Evolutionary conservation across 257 asterid genomes (phyloP).

Genomic region (Hygrophila difformis): DNA sequence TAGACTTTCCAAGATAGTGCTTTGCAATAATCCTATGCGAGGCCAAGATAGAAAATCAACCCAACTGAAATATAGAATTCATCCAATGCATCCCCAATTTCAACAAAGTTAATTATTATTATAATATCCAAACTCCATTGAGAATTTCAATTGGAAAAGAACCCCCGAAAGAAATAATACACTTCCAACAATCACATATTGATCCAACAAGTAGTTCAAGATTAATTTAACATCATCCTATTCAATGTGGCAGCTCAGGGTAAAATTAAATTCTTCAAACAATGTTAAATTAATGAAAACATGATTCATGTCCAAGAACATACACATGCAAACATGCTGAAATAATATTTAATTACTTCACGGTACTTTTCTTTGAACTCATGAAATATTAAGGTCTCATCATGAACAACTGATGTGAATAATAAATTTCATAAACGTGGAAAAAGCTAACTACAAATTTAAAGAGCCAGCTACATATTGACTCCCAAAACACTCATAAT

Average conservation of each 20-base stretch:
- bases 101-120: too few species aligned
- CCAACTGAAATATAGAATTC: neutral
- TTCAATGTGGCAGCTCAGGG: conserved; percentile 1
- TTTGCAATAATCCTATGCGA: conserved; percentile 69
- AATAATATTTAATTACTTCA: too few species aligned
- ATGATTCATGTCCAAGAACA: too few species aligned
- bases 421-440: neutral
- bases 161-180: neutral
- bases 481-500: too few species aligned
- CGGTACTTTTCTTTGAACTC: too few species aligned
- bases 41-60: neutral
- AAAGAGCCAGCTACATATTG: neutral
- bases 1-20: conserved; percentile 91
- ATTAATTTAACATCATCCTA: neutral
- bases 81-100: too few species aligned
- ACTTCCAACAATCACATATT: neutral
- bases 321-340: too few species aligned
- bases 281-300: neutral
- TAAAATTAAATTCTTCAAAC: conserved; percentile 5
- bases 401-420: too few species aligned
- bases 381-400: too few species aligned
- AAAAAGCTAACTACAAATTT: neutral
- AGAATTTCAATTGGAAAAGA: too few species aligned
- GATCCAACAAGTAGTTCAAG: neutral
- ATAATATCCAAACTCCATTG: too few species aligned